Conservation (phyloP, 805 yeast genomes). For the Wickerhamomyces silvicola region DNA sequence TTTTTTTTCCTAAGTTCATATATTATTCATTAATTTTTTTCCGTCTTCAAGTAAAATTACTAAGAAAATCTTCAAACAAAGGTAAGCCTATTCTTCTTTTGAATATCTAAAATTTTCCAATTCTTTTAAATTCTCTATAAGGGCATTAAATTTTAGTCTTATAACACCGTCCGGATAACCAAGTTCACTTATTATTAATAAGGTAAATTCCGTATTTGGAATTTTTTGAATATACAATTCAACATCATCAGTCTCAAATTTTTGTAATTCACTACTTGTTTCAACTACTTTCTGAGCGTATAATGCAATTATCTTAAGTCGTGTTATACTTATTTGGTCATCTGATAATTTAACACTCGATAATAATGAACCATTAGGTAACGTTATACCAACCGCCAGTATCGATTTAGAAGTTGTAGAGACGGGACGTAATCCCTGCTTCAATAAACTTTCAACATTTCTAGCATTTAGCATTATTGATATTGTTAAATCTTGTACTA, state of each 20-base stretch:
- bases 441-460: conserved; percentile 12
- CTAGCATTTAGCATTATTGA: conserved; percentile 15
- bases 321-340: conserved; percentile 3
- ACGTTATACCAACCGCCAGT: conserved; percentile 11
- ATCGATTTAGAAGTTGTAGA: conserved; percentile 12
- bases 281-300: conserved; percentile 5
- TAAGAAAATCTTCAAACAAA: no score
- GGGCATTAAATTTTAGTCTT: conserved; percentile 11
- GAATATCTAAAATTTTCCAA: conserved; percentile 14
- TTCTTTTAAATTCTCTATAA: conserved; percentile 12
- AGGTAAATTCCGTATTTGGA: conserved; percentile 14
- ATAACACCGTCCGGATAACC: conserved; percentile 20
- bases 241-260: conserved; percentile 6
- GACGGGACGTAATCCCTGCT: conserved; percentile 10
- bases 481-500: no score
- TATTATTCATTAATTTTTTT: no score
- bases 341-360: conserved; percentile 7
- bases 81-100: conserved; percentile 7
- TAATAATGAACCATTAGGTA: conserved; percentile 12
- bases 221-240: conserved; percentile 7
- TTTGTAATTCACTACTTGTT: conserved; percentile 1
- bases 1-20: no score
- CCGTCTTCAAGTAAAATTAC: no score
- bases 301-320: conserved; percentile 17
- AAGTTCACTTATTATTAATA: conserved; percentile 17